Conservation (phyloP, 2,329 filamentous ascomycete species). For the Talaromyces sp. region DNA sequence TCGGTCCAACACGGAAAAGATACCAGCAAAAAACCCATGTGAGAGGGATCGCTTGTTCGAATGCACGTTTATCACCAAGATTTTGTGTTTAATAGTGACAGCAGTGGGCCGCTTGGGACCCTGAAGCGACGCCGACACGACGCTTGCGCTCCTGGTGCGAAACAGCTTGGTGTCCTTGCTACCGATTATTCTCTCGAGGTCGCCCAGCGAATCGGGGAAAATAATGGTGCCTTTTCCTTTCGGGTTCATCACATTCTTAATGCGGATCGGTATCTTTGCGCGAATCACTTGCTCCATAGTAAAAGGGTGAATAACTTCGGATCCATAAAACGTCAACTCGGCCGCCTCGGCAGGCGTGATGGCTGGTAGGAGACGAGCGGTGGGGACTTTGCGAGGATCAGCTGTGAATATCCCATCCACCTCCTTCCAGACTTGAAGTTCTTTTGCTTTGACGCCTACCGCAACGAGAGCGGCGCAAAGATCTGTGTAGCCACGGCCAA, state of each 20-base stretch:
- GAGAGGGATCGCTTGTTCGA: slow-evolving; percentile 95
- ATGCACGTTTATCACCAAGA: slow-evolving; percentile 95
- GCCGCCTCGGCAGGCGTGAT: slow-evolving; percentile 95
- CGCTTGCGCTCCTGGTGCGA: slow-evolving; percentile 41
- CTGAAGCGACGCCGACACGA: slow-evolving; percentile 41
- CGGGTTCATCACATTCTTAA: slow-evolving; percentile 66
- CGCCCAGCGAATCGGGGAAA: slow-evolving; percentile 63
- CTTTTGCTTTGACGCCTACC: slow-evolving; percentile 77
- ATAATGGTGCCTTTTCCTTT: slow-evolving; percentile 58
- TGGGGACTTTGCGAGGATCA: slow-evolving; percentile 84
- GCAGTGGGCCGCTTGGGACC: slow-evolving; percentile 73
- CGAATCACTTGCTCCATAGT: slow-evolving; percentile 90
- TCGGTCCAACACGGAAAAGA: slow-evolving; percentile 85
- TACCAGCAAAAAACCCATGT: slow-evolving; percentile 89
- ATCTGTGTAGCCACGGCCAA: slow-evolving; percentile 94
- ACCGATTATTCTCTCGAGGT: slow-evolving; percentile 44
- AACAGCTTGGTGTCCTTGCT: slow-evolving; percentile 54
- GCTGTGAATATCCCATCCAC: slow-evolving; percentile 91
- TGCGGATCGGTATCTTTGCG: slow-evolving; percentile 60
- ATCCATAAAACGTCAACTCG: slow-evolving; percentile 88
- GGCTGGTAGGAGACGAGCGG: slow-evolving; percentile 76
- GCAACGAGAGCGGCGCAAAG: slow-evolving; percentile 88
- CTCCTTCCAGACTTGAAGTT: slow-evolving; percentile 98
- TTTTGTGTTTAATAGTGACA: slow-evolving; percentile 95
- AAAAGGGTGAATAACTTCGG: slow-evolving; percentile 96